Evolutionary conservation across 305 asterid species (phyloP), one percentile per base, ranked within the genome.

Genomic region (Ruellia speciosa): DNA sequence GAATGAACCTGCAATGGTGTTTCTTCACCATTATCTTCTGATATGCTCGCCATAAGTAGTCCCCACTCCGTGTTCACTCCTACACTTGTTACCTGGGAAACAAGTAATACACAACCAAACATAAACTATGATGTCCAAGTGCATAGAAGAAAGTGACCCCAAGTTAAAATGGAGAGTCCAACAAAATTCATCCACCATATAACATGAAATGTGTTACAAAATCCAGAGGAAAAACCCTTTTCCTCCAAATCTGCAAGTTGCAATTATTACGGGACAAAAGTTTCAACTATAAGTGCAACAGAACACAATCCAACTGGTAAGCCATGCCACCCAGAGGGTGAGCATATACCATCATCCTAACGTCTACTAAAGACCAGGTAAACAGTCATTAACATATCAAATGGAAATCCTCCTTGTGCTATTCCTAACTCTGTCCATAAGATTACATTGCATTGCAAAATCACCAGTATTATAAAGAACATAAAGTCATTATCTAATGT

Each of bases 21-120:
- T 76, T 92, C 99, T 83, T 92, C 99, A 59, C 93, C 95, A 74
- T 84, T 92, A 75, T 92, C 99, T 72, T 92, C 98, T 11, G 96
- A 82, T 67, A 92, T 92, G 72, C 99, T 92, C 9, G 96, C 96
- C 99, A 92, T 92, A 53, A 92, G 82, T 66, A 92, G 69, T 53
- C 99, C 99, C 95, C 96, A 92, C 71, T 88, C 99, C 46, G 99
- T 92, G 70, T 88, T 84, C 74, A 86, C 84, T 49, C 97, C 97
- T 64, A 92, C 99, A 63, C 83, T 70, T 39, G 95, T 84, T 52
- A 88, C 96, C 98, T 92, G 80, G 24, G 34, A 58, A 58, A 43
- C 50, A 49, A 41, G 48, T 15, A 46, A 56, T 41, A 60, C 17
- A 52, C 56, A 60, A 49, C 52, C 60, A 9, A 47, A n/a, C 15